phyloP scores from a whole-genome alignment of 140 eudicot genomes.

The Bidens hawaiensis region DNA sequence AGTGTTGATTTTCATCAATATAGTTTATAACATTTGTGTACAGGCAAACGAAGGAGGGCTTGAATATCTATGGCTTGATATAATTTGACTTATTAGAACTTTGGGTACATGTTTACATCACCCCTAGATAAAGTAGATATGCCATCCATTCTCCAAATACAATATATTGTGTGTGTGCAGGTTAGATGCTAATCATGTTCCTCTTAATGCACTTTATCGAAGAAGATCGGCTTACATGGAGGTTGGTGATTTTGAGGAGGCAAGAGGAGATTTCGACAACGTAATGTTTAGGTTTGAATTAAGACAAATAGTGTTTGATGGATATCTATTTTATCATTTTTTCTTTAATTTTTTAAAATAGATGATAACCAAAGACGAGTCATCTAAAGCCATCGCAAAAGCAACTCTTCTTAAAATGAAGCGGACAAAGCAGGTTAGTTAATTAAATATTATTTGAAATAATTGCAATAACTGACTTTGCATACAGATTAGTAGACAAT shows the following conservation, averaged over 20 bases:
- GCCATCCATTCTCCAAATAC: too few relatives aligned
- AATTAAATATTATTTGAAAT: neutral
- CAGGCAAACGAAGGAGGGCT: too few relatives aligned
- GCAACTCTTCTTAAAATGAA: conserved; percentile 82
- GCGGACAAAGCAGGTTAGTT: conserved; percentile 79
- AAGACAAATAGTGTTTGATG: too few relatives aligned
- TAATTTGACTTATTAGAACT: too few relatives aligned
- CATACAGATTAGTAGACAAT: neutral
- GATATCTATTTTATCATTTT: conserved; percentile 19
- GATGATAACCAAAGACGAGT: conserved; percentile 87
- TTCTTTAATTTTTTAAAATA: conserved; percentile 19
- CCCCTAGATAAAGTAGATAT: too few relatives aligned
- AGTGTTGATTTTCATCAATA: too few relatives aligned
- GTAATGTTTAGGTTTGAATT: conserved; percentile 27
- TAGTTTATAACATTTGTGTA: too few relatives aligned
- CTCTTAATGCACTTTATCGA: conserved; percentile 91
- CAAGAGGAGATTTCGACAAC: conserved; percentile 80
- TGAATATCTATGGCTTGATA: too few relatives aligned
- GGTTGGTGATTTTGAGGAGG: conserved; percentile 85
- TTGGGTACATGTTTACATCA: too few relatives aligned
- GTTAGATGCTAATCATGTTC: conserved; percentile 91
- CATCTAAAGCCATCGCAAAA: conserved; percentile 80
- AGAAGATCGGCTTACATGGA: conserved; percentile 98
- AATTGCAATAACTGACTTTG: too few relatives aligned
- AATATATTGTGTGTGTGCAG: too few relatives aligned